Percentiles rank a stretch among this genome's conserved stretches.
Conservation (phyloP, 768 basidiomycete genomes). For the Coprinopsis strossmayeri region DNA sequence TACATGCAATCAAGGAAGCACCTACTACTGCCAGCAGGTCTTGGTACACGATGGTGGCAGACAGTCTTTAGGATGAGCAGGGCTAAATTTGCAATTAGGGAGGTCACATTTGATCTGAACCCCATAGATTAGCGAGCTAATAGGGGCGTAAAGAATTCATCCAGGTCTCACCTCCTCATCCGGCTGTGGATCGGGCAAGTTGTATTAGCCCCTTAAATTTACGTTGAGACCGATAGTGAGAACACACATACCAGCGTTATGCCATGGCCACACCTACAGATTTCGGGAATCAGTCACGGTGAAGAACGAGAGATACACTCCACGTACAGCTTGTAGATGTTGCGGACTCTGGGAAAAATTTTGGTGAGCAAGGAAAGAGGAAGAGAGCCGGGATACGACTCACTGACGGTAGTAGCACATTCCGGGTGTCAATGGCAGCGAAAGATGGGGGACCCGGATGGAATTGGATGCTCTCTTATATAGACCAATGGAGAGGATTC, state of each 20-base stretch:
- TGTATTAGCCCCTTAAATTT: not conserved
- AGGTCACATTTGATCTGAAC: constrained; percentile 57
- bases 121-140: constrained; percentile 1
- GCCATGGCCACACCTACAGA: constrained; percentile 47
- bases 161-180: constrained; percentile 45
- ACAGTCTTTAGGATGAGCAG: constrained; percentile 45
- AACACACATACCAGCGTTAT: constrained; percentile 36
- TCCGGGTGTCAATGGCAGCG: constrained; percentile 5
- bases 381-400: constrained; percentile 17
- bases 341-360: constrained; percentile 40
- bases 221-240: not conserved
- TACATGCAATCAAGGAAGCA: constrained; percentile 14
- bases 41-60: constrained; percentile 42
- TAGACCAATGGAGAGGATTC: constrained; percentile 5
- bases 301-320: not conserved
- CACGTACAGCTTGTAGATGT: constrained; percentile 45
- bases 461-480: constrained; percentile 20
- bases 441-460: constrained; percentile 9
- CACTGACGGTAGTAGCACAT: constrained; percentile 63
- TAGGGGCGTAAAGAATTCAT: not conserved
- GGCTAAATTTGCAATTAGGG: constrained; percentile 58
- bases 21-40: constrained; percentile 71
- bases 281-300: constrained; percentile 5
- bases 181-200: constrained; percentile 28
- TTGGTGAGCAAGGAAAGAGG: constrained; percentile 15